Conservation (phyloP, 1,139 yeast species). For the Saccharomyces hybrid region DNA sequence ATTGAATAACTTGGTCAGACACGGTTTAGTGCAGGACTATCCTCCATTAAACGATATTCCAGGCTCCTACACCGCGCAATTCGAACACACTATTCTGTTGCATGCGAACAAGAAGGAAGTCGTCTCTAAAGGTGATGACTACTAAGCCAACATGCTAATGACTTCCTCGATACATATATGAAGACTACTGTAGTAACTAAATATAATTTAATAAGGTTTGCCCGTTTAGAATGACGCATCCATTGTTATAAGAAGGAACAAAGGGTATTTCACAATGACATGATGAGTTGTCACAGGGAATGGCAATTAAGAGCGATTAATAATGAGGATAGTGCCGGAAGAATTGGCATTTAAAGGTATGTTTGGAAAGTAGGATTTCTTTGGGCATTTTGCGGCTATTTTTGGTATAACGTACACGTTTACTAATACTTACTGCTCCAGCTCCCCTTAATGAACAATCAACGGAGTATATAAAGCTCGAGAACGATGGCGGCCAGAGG, state of each 20-base stretch:
- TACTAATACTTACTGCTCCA: constrained; percentile 8
- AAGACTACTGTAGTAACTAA: not conserved
- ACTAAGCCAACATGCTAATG: constrained; percentile 32
- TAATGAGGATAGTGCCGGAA: not conserved
- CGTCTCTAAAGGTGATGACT: constrained; percentile 91
- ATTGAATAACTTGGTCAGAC: constrained; percentile 75
- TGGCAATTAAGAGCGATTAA: not conserved
- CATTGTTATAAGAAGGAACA: not conserved
- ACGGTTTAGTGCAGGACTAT: constrained; percentile 84
- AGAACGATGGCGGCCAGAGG: constrained; percentile 49
- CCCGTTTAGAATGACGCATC: not conserved
- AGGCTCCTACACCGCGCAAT: constrained; percentile 94
- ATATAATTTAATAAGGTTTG: not conserved
- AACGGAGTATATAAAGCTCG: constrained; percentile 57
- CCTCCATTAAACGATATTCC: constrained; percentile 87
- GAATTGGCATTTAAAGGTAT: not conserved
- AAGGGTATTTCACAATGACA: not conserved
- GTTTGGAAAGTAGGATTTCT: not conserved
- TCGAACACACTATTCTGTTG: constrained; percentile 83
- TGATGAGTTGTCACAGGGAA: not conserved
- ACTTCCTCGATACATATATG: not conserved
- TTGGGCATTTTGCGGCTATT: not conserved
- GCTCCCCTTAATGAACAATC: constrained; percentile 65
- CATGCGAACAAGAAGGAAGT: constrained; percentile 92
- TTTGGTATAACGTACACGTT: not conserved